A percentile compares a stretch with the other conserved stretches of the same genome.
Conservation (phyloP, 129 eudicot genomes). For the Cynara cardunculus region DNA sequence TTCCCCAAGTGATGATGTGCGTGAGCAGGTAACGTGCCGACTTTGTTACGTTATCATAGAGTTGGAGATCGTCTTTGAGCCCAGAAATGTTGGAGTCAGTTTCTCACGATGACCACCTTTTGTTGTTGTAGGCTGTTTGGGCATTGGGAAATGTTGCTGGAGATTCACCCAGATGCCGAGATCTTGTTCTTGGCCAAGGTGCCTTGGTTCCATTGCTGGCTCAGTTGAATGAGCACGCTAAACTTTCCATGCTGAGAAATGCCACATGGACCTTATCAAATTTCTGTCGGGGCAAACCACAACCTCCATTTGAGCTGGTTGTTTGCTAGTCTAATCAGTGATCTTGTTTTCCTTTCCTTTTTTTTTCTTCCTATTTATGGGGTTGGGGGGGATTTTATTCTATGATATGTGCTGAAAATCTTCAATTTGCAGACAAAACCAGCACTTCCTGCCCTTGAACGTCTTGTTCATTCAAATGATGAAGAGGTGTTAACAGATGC, state of each 20-base stretch:
- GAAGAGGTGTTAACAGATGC: conserved; percentile 90
- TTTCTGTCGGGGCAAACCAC: conserved; percentile 86
- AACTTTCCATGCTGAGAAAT: conserved; percentile 80
- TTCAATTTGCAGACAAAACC: conserved; percentile 55
- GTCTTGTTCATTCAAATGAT: conserved; percentile 66
- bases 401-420: background rate
- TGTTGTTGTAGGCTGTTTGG: conserved; percentile 68
- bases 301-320: conserved; percentile 83
- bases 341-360: background rate
- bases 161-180: conserved; percentile 81
- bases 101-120: background rate
- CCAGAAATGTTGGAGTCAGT: background rate
- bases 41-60: background rate
- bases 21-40: conserved; percentile 55
- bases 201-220: conserved; percentile 62
- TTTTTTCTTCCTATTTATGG: background rate
- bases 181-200: conserved; percentile 69
- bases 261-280: conserved; percentile 90
- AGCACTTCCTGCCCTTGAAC: conserved; percentile 76
- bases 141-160: conserved; percentile 90
- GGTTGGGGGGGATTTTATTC: background rate
- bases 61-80: background rate
- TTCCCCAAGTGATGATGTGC: conserved; percentile 82
- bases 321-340: background rate
- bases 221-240: conserved; percentile 67